Evolutionary conservation across 495 filamentous ascomycete genomes (phyloP), one percentile per base, ranked within the genome.

Genomic region (Annulohypoxylon nitens): DNA sequence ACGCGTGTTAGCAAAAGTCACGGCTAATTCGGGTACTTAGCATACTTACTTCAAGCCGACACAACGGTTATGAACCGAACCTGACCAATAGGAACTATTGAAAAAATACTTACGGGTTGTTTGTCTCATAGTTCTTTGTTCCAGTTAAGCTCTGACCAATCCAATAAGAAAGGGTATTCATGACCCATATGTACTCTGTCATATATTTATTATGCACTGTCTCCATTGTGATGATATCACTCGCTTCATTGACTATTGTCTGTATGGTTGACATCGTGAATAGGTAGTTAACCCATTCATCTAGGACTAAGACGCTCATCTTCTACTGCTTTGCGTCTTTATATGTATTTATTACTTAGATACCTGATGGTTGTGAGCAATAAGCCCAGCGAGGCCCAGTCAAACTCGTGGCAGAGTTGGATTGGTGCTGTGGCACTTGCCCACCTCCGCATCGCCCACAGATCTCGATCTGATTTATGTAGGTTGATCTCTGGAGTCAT

Each of bases 51-150:
- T 68, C 34, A 43, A 37, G 30, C 30, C 20, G 20, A n/a, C 55
- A 50, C n/a, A 36, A 54, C 23, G 36, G 60, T 61, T 54, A 68
- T 41, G 34, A 30, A 30, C 12, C 53, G 10, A 30, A 4, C 45
- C 23, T 43, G 23, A 14, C 65, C 65, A 68, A 61, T 68, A 54
- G 36, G 55, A 61, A 34, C 11, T 11, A 12, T 10, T 61, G 34
- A 16, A 54, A 23, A 50, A 54, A 5, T 30, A 30, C 57, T 37
- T 54, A 20, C 20, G 43, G 45, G 2, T 51, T 68, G 65, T 61
- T 68, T 68, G 65, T 61, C 65, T 68, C 47, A 51, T 30, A 43
- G 14, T 6, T 33, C 39, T 55, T 67, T 67, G 53, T 55, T 33
- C 48, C 9, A 18, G 33, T 10, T 11, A 59, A 39, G 53, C 64